A percentile compares a stretch with the other conserved stretches of the same genome.
These are phyloP conservation scores for Collariella sp. DNA, from an alignment of 495 filamentous ascomycete species.

Conservation along the genomic window DNA sequence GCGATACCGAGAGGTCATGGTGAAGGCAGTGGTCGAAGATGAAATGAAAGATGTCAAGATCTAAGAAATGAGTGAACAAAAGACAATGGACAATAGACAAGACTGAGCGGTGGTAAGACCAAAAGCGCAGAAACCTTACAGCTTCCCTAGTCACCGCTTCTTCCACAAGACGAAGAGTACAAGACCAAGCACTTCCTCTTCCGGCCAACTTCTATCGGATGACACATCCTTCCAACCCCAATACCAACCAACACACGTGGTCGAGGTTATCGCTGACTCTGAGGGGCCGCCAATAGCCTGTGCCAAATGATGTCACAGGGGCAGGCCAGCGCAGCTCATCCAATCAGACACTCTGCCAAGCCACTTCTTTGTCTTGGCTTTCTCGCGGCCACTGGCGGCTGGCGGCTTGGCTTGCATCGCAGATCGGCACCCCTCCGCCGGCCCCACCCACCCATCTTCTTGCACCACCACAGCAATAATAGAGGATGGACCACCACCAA, in stretches of 20 bases:
- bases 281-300: constrained; percentile 16
- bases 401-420: constrained; percentile 10
- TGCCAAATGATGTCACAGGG: constrained; percentile 25
- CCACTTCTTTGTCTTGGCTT: background rate
- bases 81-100: background rate
- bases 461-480: too few species aligned
- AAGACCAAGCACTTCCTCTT: background rate
- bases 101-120: background rate
- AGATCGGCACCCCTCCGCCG: constrained; percentile 10
- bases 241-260: background rate
- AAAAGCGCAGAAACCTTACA: background rate
- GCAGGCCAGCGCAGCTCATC: background rate
- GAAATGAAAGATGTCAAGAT: background rate
- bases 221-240: background rate
- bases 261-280: background rate
- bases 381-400: background rate
- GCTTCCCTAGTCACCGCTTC: constrained; percentile 14
- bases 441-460: background rate
- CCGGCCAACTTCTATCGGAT: constrained; percentile 6
- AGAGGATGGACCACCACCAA: background rate
- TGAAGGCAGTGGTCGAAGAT: background rate
- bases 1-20: constrained; percentile 83
- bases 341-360: background rate
- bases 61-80: background rate
- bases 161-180: background rate